Conservation (phyloP, 2,329 filamentous ascomycete genomes). For the Aspergillus fischeri region DNA sequence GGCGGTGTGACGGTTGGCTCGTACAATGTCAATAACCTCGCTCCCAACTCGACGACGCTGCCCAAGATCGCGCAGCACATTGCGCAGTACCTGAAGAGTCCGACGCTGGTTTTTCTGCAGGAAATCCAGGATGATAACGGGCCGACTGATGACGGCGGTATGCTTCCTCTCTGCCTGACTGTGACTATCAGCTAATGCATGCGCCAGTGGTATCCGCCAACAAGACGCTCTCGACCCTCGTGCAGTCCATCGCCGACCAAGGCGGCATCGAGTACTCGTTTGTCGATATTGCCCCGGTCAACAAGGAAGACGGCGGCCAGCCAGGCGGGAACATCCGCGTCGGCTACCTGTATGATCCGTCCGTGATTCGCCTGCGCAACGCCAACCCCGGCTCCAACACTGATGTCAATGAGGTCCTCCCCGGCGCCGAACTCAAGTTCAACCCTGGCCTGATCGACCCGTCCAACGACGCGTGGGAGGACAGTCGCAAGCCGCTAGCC, state of each 20-base stretch:
- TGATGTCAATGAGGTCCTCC: slow-evolving; percentile 56
- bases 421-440: slow-evolving; percentile 57
- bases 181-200: neutral
- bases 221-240: slow-evolving; percentile 55
- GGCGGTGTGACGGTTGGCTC: slow-evolving; percentile 59
- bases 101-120: slow-evolving; percentile 65
- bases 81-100: slow-evolving; percentile 58
- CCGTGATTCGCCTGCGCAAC: slow-evolving; percentile 56
- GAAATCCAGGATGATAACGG: slow-evolving; percentile 68
- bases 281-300: slow-evolving; percentile 55
- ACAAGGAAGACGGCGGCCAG: slow-evolving; percentile 61
- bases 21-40: slow-evolving; percentile 69
- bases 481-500: slow-evolving; percentile 63
- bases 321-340: slow-evolving; percentile 69
- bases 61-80: slow-evolving; percentile 61
- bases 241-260: slow-evolving; percentile 48
- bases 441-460: slow-evolving; percentile 69
- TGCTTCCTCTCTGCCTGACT: neutral
- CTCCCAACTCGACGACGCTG: slow-evolving; percentile 53
- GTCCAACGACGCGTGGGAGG: slow-evolving; percentile 54
- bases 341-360: slow-evolving; percentile 65
- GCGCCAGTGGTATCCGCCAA: slow-evolving; percentile 50
- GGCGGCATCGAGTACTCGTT: slow-evolving; percentile 56
- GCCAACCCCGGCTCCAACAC: slow-evolving; percentile 53
- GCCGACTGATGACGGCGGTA: slow-evolving; percentile 55